Evolutionary conservation across 106 monocot genomes (phyloP).

Genomic region (Dactylorhiza incarnata): DNA sequence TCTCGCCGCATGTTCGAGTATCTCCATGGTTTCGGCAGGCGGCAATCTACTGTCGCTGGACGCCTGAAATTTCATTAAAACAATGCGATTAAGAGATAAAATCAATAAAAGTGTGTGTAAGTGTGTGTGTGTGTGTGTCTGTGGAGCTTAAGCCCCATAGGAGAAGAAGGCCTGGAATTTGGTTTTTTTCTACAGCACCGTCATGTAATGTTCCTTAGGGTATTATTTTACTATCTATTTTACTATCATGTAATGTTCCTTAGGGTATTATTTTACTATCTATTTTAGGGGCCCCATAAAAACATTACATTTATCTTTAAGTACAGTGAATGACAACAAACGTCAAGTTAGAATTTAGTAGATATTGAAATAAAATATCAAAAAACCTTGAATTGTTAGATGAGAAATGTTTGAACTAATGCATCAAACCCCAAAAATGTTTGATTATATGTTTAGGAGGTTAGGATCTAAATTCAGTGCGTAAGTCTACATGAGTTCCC

Average conservation of each 20-base stretch:
- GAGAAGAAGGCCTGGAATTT: too few relatives aligned
- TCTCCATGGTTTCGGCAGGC: conserved; percentile 22
- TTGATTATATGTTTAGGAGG: too few relatives aligned
- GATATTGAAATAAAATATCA: not conserved
- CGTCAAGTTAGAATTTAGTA: not conserved
- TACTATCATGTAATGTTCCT: too few relatives aligned
- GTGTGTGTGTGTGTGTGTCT: too few relatives aligned
- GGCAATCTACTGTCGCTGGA: conserved; percentile 14
- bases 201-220: too few relatives aligned
- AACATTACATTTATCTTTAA: not conserved
- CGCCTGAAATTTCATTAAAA: conserved; percentile 6
- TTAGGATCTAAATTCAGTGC: too few relatives aligned
- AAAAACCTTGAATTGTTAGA: not conserved
- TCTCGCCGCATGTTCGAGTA: conserved; percentile 26
- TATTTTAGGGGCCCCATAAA: not conserved
- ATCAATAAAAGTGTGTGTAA: not conserved
- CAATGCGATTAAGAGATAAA: not conserved
- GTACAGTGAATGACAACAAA: not conserved
- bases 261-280: too few relatives aligned
- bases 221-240: too few relatives aligned
- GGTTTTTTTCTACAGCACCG: too few relatives aligned
- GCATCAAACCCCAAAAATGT: too few relatives aligned
- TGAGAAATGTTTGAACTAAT: not conserved
- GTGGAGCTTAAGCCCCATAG: too few relatives aligned
- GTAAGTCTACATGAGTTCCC: too few relatives aligned